Conservation (phyloP, 2,329 filamentous ascomycete genomes). For the Colletotrichum karsti region DNA sequence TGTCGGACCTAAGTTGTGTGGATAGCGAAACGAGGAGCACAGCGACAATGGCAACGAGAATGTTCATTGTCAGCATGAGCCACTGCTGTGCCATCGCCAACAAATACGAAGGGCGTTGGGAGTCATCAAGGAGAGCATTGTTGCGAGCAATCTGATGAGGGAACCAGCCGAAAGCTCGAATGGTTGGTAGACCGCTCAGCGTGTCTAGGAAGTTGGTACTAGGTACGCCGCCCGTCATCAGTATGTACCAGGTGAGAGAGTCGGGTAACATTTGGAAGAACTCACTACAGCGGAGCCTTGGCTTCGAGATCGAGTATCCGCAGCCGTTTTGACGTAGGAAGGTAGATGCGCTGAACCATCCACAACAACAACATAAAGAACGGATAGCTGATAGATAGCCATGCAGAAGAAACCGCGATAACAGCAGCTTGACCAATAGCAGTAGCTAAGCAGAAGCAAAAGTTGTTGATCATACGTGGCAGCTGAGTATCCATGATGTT, state of each 20-base stretch:
- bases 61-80: conserved; percentile 59
- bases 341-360: conserved; percentile 63
- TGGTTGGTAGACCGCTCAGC: conserved; percentile 61
- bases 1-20: conserved; percentile 46
- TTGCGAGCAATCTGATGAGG: conserved; percentile 48
- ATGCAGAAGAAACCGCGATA: conserved; percentile 51
- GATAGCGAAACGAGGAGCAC: conserved; percentile 57
- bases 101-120: conserved; percentile 65
- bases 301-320: conserved; percentile 69
- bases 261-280: no score
- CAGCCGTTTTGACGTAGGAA: conserved; percentile 67
- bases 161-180: conserved; percentile 67
- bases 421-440: conserved; percentile 53
- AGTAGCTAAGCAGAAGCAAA: conserved; percentile 38
- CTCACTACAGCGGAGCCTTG: conserved; percentile 63
- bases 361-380: conserved; percentile 55
- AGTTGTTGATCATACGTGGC: background rate
- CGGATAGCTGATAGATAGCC: conserved; percentile 58
- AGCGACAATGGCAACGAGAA: conserved; percentile 58
- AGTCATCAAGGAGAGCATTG: conserved; percentile 57
- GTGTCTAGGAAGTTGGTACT: conserved; percentile 63
- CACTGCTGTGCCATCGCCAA: conserved; percentile 66
- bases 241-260: no score
- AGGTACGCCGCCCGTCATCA: background rate
- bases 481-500: conserved; percentile 33